Evolutionary conservation across 768 basidiomycete genomes (phyloP).

Genomic region (Termitomyces sp.): DNA sequence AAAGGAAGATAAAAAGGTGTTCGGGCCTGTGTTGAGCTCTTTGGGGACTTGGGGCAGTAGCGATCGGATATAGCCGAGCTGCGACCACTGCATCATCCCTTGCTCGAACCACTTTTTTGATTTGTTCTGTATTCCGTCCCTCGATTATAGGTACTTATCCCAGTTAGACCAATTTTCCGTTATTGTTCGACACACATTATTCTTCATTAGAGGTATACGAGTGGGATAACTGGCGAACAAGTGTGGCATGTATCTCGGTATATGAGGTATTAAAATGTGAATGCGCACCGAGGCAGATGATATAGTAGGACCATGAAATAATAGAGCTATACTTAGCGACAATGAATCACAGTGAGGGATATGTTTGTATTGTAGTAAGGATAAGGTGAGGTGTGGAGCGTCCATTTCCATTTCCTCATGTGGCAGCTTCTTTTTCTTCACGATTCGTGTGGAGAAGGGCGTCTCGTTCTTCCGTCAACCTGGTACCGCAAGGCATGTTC

Average conservation of each 20-base stretch:
- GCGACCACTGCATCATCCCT: background rate
- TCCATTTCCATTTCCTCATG: constrained; percentile 12
- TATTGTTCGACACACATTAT: constrained; percentile 2
- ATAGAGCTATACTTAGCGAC: background rate
- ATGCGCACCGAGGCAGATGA: constrained; percentile 5
- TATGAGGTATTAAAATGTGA: constrained; percentile 12
- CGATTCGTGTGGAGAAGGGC: constrained; percentile 26
- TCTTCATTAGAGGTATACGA: constrained; percentile 5
- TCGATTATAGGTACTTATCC: background rate
- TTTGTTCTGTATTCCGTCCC: background rate
- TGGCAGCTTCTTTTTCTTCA: constrained; percentile 18
- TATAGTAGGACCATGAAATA: background rate
- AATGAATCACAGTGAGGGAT: background rate
- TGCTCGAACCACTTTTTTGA: constrained; percentile 12
- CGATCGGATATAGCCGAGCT: constrained; percentile 30
- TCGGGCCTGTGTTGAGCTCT: constrained; percentile 11
- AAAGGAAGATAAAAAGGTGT: constrained; percentile 13
- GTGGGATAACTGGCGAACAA: constrained; percentile 6
- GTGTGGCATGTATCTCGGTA: constrained; percentile 10
- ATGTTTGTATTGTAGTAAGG: background rate
- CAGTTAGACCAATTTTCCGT: background rate
- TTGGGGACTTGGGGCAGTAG: constrained; percentile 16
- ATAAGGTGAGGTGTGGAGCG: background rate
- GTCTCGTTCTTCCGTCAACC: constrained; percentile 66
- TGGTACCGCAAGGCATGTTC: constrained; percentile 28